These are phyloP conservation scores for Centrapalus pauciflorus DNA, from an alignment of 129 eudicot species.

Conservation along the genomic window DNA sequence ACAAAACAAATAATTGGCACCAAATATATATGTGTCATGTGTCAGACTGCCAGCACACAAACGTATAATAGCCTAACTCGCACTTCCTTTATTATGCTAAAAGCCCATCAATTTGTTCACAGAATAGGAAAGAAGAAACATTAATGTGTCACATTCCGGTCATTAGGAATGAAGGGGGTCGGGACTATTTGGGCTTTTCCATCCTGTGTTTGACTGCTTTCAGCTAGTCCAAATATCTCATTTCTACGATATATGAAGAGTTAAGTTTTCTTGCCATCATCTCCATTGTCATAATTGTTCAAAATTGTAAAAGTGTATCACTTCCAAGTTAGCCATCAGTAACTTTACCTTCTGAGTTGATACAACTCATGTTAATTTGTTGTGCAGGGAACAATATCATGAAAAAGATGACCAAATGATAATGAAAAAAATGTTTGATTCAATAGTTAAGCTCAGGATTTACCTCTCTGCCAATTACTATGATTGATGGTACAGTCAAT, in stretches of 20 bases:
- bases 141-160: slow-evolving; percentile 11
- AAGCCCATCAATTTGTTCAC: slow-evolving; percentile 16
- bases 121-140: neutral
- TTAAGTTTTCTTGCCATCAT: slow-evolving; percentile 9
- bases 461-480: slow-evolving; percentile 96
- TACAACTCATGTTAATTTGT: neutral
- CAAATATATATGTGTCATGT: slow-evolving; percentile 24
- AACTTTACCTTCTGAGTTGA: neutral
- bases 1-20: neutral
- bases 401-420: slow-evolving; percentile 2
- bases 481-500: slow-evolving; percentile 84
- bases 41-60: slow-evolving; percentile 7
- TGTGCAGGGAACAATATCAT: neutral
- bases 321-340: neutral
- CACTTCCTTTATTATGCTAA: slow-evolving; percentile 16
- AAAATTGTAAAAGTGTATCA: neutral
- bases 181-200: too few relatives aligned
- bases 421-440: neutral
- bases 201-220: slow-evolving; percentile 14
- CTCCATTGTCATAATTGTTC: neutral
- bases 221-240: slow-evolving; percentile 9
- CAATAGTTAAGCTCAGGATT: slow-evolving; percentile 1
- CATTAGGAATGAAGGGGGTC: neutral
- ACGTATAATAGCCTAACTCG: slow-evolving; percentile 24
- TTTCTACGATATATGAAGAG: neutral